phyloP scores from a whole-genome alignment of 352 stramenopile species.

The Phytophthora fragariaefolia region DNA sequence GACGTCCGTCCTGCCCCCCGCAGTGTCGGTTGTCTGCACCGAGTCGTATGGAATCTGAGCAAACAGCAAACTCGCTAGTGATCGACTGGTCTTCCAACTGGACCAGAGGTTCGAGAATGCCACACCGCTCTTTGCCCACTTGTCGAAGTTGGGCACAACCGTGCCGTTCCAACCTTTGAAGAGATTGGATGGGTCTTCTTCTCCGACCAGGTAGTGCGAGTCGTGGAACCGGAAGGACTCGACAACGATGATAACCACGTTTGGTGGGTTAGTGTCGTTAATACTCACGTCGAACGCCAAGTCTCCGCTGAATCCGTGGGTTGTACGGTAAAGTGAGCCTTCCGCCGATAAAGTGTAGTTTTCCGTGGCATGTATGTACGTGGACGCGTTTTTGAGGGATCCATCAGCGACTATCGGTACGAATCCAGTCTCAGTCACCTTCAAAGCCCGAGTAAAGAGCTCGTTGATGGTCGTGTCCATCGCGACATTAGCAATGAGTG shows the following conservation, averaged over 20 bases:
- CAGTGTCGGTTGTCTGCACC: background rate
- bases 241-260: background rate
- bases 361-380: too few relatives aligned
- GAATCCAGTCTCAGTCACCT: slow-evolving; percentile 31
- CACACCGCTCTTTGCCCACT: background rate
- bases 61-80: background rate
- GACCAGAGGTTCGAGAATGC: background rate
- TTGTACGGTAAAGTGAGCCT: too few relatives aligned
- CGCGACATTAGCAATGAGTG: slow-evolving; percentile 39
- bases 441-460: slow-evolving; percentile 31
- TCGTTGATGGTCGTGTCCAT: slow-evolving; percentile 56
- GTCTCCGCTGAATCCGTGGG: slow-evolving; percentile 16
- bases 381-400: too few relatives aligned
- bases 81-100: background rate
- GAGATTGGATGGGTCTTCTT: background rate
- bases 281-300: background rate
- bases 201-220: background rate
- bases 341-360: too few relatives aligned
- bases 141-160: background rate
- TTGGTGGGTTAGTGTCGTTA: background rate
- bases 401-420: slow-evolving; percentile 33
- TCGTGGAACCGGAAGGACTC: slow-evolving; percentile 2
- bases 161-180: slow-evolving; percentile 2
- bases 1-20: background rate
- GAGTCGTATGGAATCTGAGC: slow-evolving; percentile 2